These are phyloP conservation scores for Gossypium anomalum DNA, from an alignment of 345 rosid genomes.

Conservation along the genomic window DNA sequence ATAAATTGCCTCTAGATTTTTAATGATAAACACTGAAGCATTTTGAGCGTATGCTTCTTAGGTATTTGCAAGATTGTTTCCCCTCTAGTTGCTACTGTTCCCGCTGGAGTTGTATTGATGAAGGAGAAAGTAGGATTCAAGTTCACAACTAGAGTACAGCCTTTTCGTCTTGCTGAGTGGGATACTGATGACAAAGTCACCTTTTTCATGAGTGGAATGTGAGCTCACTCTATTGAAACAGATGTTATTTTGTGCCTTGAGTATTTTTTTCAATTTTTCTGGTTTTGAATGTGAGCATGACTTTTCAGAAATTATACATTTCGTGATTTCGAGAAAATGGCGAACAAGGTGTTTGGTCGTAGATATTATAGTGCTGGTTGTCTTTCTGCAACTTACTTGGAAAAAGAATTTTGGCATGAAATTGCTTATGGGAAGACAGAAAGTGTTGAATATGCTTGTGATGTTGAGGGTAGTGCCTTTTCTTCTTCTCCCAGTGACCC, in stretches of 20 bases:
- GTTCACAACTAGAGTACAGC: conserved; percentile 97
- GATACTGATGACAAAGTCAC: conserved; percentile 85
- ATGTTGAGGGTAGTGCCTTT: conserved; percentile 99
- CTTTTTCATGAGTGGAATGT: conserved; percentile 99
- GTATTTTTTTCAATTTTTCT: conserved; percentile 13
- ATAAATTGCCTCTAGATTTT: too few species aligned
- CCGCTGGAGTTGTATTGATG: conserved; percentile 90
- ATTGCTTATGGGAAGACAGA: conserved; percentile 93
- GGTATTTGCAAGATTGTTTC: conserved; percentile 95
- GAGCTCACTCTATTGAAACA: conserved; percentile 22
- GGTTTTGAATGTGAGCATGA: conserved; percentile 28
- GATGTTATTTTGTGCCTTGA: conserved; percentile 8
- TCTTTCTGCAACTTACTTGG: conserved; percentile 90
- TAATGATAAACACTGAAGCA: neutral
- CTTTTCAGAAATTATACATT: conserved; percentile 84
- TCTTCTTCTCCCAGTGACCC: conserved; percentile 84
- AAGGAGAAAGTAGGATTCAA: conserved; percentile 87
- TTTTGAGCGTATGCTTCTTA: conserved; percentile 15
- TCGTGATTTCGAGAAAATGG: conserved; percentile 98
- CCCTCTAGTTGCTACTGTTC: conserved; percentile 80
- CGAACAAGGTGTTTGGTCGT: conserved; percentile 90
- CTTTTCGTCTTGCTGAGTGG: conserved; percentile 99
- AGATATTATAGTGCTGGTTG: conserved; percentile 88
- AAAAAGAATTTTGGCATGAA: conserved; percentile 99
- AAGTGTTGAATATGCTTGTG: conserved; percentile 98